Evolutionary conservation across 2,329 filamentous ascomycete species (phyloP), one percentile per base, ranked within the genome.

Genomic region (Pestalotiopsis sp.): DNA sequence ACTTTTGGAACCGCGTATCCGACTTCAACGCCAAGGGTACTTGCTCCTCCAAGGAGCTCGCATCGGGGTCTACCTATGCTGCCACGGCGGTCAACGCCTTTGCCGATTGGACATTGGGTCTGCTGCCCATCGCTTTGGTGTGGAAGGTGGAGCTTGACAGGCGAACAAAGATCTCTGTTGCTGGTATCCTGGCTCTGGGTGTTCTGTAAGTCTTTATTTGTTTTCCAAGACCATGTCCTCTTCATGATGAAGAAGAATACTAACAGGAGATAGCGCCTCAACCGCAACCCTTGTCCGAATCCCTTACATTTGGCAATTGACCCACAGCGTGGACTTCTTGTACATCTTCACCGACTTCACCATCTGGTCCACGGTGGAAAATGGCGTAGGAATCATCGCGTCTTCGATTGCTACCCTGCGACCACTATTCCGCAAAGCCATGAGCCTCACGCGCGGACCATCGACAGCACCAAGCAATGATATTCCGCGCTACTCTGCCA

Each of bases 321-420:
- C 74, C 2, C 70, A 75, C n/a, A 77, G 77, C 35, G 68, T 69
- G 10, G 81, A 83, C 66, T 78, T 78, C 62, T 73, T 81, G 1
- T 82, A 79, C 75, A 76, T 78, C 66, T 81, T 80, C 67, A 79
- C 80, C 17, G 81, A 81, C 70, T 72, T 82, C 6, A 77, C 79
- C 4, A 82, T 82, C 67, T 83, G 81, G 81, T 81, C 79, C 3
- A 81, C 81, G 60, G 75, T 80, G n/a, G 81, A 83, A 69, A 79
- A 78, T 39, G 79, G 78, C 3, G 77, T 83, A 17, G 80, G 79
- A 5, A 78, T 83, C 1, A 74, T 77, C 4, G 81, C 80, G 6
- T 79, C 78, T 5, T 79, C 77, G 4, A 71, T 79, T 26, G 81
- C 80, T 1, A 82, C 80, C 0, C 75, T 82, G 1, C 72, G 72